Conservation (phyloP, 208 protist species). For the Trypanosoma lewisi region DNA sequence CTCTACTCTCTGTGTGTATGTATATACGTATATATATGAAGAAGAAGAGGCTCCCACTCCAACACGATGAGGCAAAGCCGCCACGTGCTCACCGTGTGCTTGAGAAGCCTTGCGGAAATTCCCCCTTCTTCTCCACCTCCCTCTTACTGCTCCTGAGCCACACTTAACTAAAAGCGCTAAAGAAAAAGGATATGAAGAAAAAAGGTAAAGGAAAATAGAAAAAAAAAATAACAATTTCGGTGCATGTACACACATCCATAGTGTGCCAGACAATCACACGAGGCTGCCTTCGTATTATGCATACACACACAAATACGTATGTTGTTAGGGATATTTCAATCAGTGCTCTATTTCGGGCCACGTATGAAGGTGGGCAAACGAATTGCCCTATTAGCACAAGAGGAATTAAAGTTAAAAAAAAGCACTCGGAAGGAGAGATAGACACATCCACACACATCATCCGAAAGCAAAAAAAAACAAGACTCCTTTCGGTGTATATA, state of each 20-base stretch:
- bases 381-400: background rate
- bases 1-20: background rate
- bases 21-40: background rate
- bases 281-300: background rate
- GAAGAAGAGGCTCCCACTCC: background rate
- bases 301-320: slow-evolving; percentile 2
- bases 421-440: background rate
- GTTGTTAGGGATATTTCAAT: background rate
- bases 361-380: background rate
- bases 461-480: slow-evolving; percentile 27
- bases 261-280: background rate
- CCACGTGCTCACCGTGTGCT: background rate
- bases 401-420: slow-evolving; percentile 9
- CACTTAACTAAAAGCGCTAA: background rate
- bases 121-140: too few relatives aligned
- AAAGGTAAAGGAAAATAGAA: slow-evolving; percentile 2
- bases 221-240: slow-evolving; percentile 11
- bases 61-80: too few relatives aligned
- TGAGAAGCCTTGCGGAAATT: background rate
- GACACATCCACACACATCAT: slow-evolving; percentile 11
- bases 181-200: slow-evolving; percentile 3
- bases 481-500: background rate
- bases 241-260: background rate
- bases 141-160: too few relatives aligned
- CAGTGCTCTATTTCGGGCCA: background rate